Percentiles rank a stretch among this genome's conserved stretches.
These are phyloP conservation scores for Hypoxylon sp. DNA, from an alignment of 2,329 filamentous ascomycete genomes.

Conservation along the genomic window DNA sequence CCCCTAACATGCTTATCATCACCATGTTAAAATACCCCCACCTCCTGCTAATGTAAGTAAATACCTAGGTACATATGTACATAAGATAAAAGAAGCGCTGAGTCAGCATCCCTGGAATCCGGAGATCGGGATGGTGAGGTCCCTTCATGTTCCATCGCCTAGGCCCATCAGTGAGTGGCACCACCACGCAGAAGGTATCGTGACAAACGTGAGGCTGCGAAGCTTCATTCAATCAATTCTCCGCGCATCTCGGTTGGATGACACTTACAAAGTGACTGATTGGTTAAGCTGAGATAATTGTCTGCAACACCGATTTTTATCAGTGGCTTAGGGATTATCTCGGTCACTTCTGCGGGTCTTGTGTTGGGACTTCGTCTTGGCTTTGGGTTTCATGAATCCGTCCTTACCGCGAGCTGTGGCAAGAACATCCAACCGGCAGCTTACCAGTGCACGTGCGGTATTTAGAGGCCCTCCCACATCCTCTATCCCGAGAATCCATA, in stretches of 20 bases:
- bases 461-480: conserved; percentile 31
- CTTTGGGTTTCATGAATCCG: conserved; percentile 37
- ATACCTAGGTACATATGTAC: too few species aligned
- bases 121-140: conserved; percentile 28
- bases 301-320: neutral
- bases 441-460: conserved; percentile 35
- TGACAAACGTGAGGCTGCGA: conserved; percentile 31
- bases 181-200: conserved; percentile 28
- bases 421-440: conserved; percentile 29
- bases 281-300: neutral
- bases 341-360: neutral
- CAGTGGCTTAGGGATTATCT: neutral
- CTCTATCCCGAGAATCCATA: neutral
- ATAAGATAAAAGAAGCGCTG: conserved; percentile 17
- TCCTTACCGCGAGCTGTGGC: conserved; percentile 28
- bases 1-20: too few species aligned
- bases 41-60: neutral
- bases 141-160: conserved; percentile 14
- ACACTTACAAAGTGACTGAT: neutral
- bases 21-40: neutral
- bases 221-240: conserved; percentile 20
- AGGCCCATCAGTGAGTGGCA: conserved; percentile 27
- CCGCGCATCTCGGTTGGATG: neutral
- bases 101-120: conserved; percentile 24
- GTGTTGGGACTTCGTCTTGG: conserved; percentile 12